phyloP scores from a whole-genome alignment of 2,329 filamentous ascomycete species.

The Fusarium nurragi region DNA sequence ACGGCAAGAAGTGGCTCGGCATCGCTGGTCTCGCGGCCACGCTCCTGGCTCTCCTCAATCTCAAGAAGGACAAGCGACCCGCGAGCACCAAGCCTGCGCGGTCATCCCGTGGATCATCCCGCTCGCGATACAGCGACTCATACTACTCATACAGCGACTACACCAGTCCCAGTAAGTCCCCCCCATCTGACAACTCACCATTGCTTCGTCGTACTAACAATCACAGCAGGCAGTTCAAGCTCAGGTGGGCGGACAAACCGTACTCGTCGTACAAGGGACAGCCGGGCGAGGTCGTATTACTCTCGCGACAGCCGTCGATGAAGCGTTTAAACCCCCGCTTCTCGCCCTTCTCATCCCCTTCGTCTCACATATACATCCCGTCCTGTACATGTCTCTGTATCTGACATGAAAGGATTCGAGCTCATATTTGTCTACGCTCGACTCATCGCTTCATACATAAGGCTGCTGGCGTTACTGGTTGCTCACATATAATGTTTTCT shows the following conservation, averaged over 20 bases:
- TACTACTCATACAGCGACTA: constrained; percentile 63
- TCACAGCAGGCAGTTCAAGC: constrained; percentile 56
- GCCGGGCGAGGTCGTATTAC: constrained; percentile 48
- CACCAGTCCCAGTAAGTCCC: constrained; percentile 62
- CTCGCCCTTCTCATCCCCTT: constrained; percentile 7
- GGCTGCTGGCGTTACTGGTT: constrained; percentile 42
- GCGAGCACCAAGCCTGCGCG: constrained; percentile 51
- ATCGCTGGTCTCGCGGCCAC: constrained; percentile 62
- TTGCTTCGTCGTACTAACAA: constrained; percentile 31
- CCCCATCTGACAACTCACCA: neutral
- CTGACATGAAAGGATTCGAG: constrained; percentile 33
- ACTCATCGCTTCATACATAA: constrained; percentile 33
- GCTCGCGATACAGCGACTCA: constrained; percentile 62
- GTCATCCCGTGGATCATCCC: constrained; percentile 55
- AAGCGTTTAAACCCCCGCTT: constrained; percentile 12
- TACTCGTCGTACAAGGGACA: constrained; percentile 47
- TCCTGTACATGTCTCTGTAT: constrained; percentile 41
- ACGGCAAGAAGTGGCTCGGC: constrained; percentile 63
- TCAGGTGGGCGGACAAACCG: constrained; percentile 55
- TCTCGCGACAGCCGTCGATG: constrained; percentile 42
- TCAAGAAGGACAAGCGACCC: constrained; percentile 61
- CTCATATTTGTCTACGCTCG: constrained; percentile 35
- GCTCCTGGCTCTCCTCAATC: constrained; percentile 63
- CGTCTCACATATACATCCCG: constrained; percentile 23
- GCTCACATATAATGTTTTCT: constrained; percentile 34